Base-by-base conservation (phyloP, 441 rosid species). In the Theobroma grandiflorum region DNA sequence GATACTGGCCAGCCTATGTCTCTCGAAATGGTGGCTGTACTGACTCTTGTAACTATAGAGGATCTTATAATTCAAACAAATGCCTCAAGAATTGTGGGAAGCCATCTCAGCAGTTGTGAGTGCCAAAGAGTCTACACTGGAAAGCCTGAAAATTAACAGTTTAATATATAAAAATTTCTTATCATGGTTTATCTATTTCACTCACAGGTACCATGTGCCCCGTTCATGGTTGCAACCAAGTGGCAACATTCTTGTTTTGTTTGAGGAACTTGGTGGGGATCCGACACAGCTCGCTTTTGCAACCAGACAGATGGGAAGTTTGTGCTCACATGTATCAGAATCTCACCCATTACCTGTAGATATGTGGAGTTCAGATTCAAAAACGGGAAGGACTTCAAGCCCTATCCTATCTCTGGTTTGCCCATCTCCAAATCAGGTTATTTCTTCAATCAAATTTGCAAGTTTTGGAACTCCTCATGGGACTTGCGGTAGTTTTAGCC, bases 61-160 rank as follows among this genome's bases (percentile, higher is more conserved):
- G 98, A 80, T 0, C 89, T 80, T 97, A 91, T 84, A 35, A 73
- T 42, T 70, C 97, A 74, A 72, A 38, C 81, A 97, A 97, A 86
- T 97, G 99, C 85, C 92, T 83, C 79, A 97, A 93, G 86, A 87
- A 86, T 88, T 95, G 99, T 40, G 97, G 95, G 58, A 91, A 92
- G 86, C 98, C 98, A 72, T 95, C 99, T 66, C 99, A 97, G 71
- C 75, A 88, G 78, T 85, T 94, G 99, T 97, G 86, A 94, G 99
- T 75, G 22, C 74, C 71, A 12, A 38, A 65, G 59, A 20, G 20
- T 40, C 72, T 47, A n/a, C 1, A 1, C 15, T 5, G 11, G 8
- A 57, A 31, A 78, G 14, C 33, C 42, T 42, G 37, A 59, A 65
- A 52, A 38, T n/a, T 72, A 47, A 9, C 6, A 6, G 42, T 26